Evolutionary conservation across 1,284 basidiomycete species (phyloP).

Genomic region (Apiotrichum sp.): DNA sequence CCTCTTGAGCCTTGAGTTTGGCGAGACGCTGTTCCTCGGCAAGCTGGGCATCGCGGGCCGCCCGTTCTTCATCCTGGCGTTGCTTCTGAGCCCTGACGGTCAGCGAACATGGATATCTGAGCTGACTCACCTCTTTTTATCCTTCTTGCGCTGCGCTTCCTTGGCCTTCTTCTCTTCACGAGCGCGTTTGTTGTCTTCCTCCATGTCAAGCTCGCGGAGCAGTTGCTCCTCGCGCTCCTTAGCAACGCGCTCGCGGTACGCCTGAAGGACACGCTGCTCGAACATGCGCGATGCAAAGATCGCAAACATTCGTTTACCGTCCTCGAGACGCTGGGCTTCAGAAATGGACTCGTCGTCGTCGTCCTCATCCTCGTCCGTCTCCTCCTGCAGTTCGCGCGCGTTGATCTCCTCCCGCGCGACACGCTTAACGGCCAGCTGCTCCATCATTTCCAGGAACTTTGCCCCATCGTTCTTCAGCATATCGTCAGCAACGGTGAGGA

Average conservation of each 20-base stretch:
- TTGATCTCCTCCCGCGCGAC: slow-evolving; percentile 84
- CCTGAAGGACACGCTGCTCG: slow-evolving; percentile 90
- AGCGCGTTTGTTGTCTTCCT: slow-evolving; percentile 71
- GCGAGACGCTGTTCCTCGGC: slow-evolving; percentile 69
- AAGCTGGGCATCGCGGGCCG: slow-evolving; percentile 69
- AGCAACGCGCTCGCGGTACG: slow-evolving; percentile 86
- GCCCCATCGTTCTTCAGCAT: slow-evolving; percentile 96
- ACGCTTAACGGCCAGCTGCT: slow-evolving; percentile 89
- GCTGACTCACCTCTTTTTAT: slow-evolving; percentile 43
- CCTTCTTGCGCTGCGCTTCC: slow-evolving; percentile 97
- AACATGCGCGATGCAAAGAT: slow-evolving; percentile 99
- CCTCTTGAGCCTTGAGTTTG: slow-evolving; percentile 60
- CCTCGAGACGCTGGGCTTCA: slow-evolving; percentile 84
- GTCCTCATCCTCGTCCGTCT: slow-evolving; percentile 55
- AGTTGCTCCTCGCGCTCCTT: slow-evolving; percentile 82
- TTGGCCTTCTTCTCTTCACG: slow-evolving; percentile 89
- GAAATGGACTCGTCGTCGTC: slow-evolving; percentile 37
- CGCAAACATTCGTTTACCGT: slow-evolving; percentile 98
- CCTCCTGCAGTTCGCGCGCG: slow-evolving; percentile 57
- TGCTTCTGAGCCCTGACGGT: slow-evolving; percentile 73
- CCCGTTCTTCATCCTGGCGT: slow-evolving; percentile 84
- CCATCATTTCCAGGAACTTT: slow-evolving; percentile 99
- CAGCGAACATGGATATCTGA: neutral
- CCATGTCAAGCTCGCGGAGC: slow-evolving; percentile 81
- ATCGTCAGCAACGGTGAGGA: slow-evolving; percentile 98